A percentile compares a stretch with the other conserved stretches of the same genome.
These are phyloP conservation scores for Stevia rebaudiana DNA, from an alignment of 140 eudicot genomes.

Conservation along the genomic window DNA sequence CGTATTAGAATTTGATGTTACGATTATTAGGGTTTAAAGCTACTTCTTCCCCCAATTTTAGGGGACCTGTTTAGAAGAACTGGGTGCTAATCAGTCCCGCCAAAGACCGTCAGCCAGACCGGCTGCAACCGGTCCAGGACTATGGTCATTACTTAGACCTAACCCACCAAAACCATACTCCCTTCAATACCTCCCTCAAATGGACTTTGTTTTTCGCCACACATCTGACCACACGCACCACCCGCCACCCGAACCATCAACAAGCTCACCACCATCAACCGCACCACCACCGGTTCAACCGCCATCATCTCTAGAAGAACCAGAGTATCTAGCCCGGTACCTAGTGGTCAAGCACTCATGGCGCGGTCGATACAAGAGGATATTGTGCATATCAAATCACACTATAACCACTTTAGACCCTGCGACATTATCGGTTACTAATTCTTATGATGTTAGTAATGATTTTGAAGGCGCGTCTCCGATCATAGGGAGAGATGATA, in stretches of 20 bases:
- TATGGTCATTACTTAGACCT: constrained; percentile 69
- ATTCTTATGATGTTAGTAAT: constrained; percentile 63
- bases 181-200: constrained; percentile 65
- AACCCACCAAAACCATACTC: constrained; percentile 60
- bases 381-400: constrained; percentile 61
- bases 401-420: constrained; percentile 73
- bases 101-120: constrained; percentile 67
- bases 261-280: constrained; percentile 31
- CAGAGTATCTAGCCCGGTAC: constrained; percentile 76
- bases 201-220: constrained; percentile 71
- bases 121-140: constrained; percentile 71
- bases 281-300: constrained; percentile 23
- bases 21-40: constrained; percentile 10
- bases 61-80: constrained; percentile 39
- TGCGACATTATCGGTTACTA: constrained; percentile 59
- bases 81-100: constrained; percentile 99
- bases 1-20: constrained; percentile 2
- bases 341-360: constrained; percentile 87
- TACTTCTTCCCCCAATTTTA: not conserved
- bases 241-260: constrained; percentile 33
- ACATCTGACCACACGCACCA: constrained; percentile 29
- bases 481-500: constrained; percentile 78
- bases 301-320: constrained; percentile 53
- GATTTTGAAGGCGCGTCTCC: constrained; percentile 84
- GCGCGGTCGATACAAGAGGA: constrained; percentile 97